Base-by-base conservation (phyloP, 768 basidiomycete species). In the Mycena metata region DNA sequence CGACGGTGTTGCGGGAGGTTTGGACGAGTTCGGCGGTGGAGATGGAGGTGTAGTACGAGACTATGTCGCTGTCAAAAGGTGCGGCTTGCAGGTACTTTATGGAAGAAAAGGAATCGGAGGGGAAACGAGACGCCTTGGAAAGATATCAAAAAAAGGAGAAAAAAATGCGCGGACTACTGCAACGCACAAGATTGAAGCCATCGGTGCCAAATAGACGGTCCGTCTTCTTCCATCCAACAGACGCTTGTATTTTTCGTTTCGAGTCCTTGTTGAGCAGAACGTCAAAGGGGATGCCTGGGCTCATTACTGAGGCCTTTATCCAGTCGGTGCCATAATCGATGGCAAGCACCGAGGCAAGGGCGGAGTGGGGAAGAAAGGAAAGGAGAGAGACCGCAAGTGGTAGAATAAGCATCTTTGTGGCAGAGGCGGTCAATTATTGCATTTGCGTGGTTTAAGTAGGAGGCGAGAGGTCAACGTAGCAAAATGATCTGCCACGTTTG, bases 261-360 rank as follows among this genome's bases (percentile, higher is more conserved):
- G 96, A 98, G 78, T 98, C 97, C 78, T 94, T 94, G 83, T 98
- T 98, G 64, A 99, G 84, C 30, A 99, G 85, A 35, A 99, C 94
- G 80, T 99, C 98, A 74, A 99, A 97, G 5, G 97, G 96, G 36
- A 94, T 81, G 50, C 95, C 96, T 1, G 96, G 96, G 76, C 96
- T 96, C 86, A 98, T 92, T 64, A 99, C 83, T 5, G 96, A 96
- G 33, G 96, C 94, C 80, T 98, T 99, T 76, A 96, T 98, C 88
- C 91, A 96, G 81, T 99, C 98, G 19, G 94, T 89, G 77, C 98
- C 98, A 88, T 98, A 98, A 89, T 99, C 98, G 76, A 99, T 94
- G 21, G 96, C 96, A 54, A 99, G 88, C 15, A 99, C 88, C 3
- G 96, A 89, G 23, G 91, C 93, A 46, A 87, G 79, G n/a, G 84